Conservation (phyloP, 2,329 filamentous ascomycete species). For the Aspergillus texensis region DNA sequence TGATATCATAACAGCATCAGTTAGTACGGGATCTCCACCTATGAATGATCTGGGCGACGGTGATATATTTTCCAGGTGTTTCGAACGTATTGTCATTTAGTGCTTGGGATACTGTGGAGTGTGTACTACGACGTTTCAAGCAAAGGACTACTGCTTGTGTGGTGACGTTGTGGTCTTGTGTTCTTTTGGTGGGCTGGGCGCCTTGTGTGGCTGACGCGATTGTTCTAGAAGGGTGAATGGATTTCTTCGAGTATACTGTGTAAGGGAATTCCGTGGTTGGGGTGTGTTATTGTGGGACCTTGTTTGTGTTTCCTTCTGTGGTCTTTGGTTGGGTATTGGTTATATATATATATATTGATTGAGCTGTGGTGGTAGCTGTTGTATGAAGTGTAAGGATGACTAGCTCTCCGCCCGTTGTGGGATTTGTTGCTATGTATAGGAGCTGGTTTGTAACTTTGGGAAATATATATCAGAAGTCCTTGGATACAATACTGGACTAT, state of each 20-base stretch:
- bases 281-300: not conserved
- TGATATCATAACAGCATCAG: not conserved
- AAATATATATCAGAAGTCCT: too few relatives aligned
- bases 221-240: not conserved
- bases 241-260: not conserved
- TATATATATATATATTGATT: not conserved
- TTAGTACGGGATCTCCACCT: not conserved
- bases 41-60: too few relatives aligned
- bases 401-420: too few relatives aligned
- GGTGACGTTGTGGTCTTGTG: not conserved
- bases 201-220: not conserved
- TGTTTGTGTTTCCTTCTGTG: not conserved
- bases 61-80: too few relatives aligned
- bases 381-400: too few relatives aligned
- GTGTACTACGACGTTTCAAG: too few relatives aligned
- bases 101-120: not conserved
- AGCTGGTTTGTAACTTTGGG: too few relatives aligned
- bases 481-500: too few relatives aligned
- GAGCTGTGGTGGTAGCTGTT: not conserved
- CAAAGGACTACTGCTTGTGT: not conserved
- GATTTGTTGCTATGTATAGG: too few relatives aligned
- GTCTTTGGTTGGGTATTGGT: not conserved
- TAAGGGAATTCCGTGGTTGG: not conserved
- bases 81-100: not conserved
- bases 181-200: not conserved